phyloP scores from a whole-genome alignment of 1,284 basidiomycete genomes.

The Cryptococcus sp. region DNA sequence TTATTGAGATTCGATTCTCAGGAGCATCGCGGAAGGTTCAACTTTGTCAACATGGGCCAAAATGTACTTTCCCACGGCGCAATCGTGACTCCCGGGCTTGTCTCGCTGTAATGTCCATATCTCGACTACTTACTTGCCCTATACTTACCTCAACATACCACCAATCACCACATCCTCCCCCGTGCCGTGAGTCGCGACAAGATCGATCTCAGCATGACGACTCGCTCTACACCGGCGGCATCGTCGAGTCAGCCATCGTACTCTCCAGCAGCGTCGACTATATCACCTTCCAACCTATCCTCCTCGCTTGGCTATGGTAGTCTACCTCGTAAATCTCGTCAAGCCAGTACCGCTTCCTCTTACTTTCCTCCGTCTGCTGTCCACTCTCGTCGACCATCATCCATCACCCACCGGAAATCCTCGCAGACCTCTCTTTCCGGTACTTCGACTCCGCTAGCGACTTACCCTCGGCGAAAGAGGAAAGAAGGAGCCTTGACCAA shows the following conservation, averaged over 20 bases:
- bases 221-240: constrained; percentile 10
- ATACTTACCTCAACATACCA: background rate
- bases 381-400: constrained; percentile 2
- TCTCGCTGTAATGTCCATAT: background rate
- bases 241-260: constrained; percentile 1
- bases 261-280: background rate
- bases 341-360: background rate
- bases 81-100: background rate
- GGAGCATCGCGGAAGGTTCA: no score
- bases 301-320: constrained; percentile 2
- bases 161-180: no score
- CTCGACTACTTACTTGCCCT: no score
- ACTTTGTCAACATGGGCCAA: no score
- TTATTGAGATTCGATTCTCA: no score
- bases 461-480: background rate
- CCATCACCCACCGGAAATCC: background rate
- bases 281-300: constrained; percentile 4
- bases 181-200: no score
- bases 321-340: background rate
- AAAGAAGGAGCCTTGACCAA: background rate
- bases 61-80: constrained; percentile 7
- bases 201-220: constrained; percentile 11
- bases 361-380: background rate
- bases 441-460: constrained; percentile 9
- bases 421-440: constrained; percentile 6